Evolutionary conservation across 768 basidiomycete genomes (phyloP), one percentile per base, ranked within the genome.

Genomic region (Kwoniella mangroviensis): DNA sequence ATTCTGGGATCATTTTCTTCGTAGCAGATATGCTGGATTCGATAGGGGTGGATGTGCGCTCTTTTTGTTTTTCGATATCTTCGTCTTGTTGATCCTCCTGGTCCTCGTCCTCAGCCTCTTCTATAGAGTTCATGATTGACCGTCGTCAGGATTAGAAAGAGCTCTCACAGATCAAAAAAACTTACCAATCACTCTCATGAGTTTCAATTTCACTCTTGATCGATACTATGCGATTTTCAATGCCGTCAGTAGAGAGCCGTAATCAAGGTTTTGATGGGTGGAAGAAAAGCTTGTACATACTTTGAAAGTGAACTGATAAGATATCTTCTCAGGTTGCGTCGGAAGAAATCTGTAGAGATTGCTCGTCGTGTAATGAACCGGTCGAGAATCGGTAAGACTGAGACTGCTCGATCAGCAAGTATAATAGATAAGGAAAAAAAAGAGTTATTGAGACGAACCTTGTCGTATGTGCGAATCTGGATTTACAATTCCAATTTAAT

Each of bases 101-200:
- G 54, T 13, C 19, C 24, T 17, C 19, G 19, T 55, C 22, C 15
- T 51, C 49, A 51, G 49, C 34, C 34, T 34, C 34, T 34, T 34
- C 34, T 34, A 34, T 34, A 34, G 34, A 7, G 0, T 34, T 7
- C 34, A 34, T 7, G 34, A 34, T 34, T 34, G 34, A 34, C 9
- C 34, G 9, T 34, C 34, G 34, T 34, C 34, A 34, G 34, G 34
- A 34, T 34, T 7, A 34, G 34, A 34, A 34, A 34, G 34, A 34
- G 34, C 34, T 3, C 9, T 34, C 34, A 34, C 6, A 1, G 34
- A 7, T 34, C 4, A 34, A 34, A 13, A 19, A 7, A 24, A 26
- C 60, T 42, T 21, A 62, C 60, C 60, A 4, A 62, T 62, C 34
- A 62, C 21, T 21, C 42, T n/a, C 60, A 43, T 62, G 4, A 24